Percentiles rank a stretch among this genome's conserved stretches.
Evolutionary conservation across 176 grass and related monocot species (phyloP).

Genomic region (Oryza nivara): DNA sequence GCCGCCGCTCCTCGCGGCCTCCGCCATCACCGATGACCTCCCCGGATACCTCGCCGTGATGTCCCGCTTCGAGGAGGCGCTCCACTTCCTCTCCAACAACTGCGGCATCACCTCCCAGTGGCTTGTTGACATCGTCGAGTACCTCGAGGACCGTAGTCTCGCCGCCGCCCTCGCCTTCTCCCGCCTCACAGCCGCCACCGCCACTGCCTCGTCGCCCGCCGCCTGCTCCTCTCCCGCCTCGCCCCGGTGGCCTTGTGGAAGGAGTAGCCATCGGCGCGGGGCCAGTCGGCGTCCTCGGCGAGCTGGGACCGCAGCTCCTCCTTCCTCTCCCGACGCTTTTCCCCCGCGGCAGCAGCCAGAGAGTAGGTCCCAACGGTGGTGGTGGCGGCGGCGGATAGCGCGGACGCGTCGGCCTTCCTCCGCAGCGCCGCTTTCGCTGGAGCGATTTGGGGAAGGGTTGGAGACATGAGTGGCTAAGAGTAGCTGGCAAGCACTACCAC

Average conservation of each 20-base stretch:
- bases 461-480: too few species aligned
- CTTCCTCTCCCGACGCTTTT: conserved; percentile 60
- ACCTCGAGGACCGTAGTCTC: conserved; percentile 60
- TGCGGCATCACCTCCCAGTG: conserved; percentile 77
- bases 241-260: conserved; percentile 45
- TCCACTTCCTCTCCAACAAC: conserved; percentile 55
- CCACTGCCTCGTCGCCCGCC: too few species aligned
- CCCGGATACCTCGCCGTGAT: conserved; percentile 67
- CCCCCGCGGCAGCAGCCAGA: conserved; percentile 49
- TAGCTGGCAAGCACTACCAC: too few species aligned
- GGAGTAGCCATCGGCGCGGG: conserved; percentile 63
- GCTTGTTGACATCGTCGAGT: conserved; percentile 71
- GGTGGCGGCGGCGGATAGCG: too few species aligned
- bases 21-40: conserved; percentile 38
- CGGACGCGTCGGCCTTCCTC: too few species aligned
- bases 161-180: conserved; percentile 55
- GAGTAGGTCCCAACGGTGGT: conserved; percentile 56
- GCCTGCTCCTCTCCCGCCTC: too few species aligned
- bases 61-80: conserved; percentile 77
- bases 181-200: background rate
- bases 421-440: too few species aligned
- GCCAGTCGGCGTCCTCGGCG: conserved; percentile 66
- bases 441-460: too few species aligned
- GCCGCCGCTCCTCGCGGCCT: conserved; percentile 55
- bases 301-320: conserved; percentile 63